Conservation (phyloP, 2,329 filamentous ascomycete species). For the Arthroderma sp. region DNA sequence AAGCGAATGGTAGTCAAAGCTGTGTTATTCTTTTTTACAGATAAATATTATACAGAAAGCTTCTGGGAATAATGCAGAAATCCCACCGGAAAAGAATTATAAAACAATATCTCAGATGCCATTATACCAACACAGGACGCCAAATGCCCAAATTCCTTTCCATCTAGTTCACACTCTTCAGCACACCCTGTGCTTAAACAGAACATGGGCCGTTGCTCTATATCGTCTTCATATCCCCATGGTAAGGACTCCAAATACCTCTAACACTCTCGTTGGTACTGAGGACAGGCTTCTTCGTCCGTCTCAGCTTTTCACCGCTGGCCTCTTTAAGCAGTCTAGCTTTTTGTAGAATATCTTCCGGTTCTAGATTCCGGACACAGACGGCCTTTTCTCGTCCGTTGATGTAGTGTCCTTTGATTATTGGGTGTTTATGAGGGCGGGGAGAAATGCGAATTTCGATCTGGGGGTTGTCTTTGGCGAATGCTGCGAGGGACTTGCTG, state of each 20-base stretch:
- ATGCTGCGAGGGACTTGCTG: conserved; percentile 58
- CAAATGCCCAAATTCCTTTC: background rate
- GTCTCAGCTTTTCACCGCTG: conserved; percentile 38
- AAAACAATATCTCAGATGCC: background rate
- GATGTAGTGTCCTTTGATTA: conserved; percentile 82
- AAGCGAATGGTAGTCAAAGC: too few species aligned
- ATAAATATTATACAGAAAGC: background rate
- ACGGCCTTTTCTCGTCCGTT: conserved; percentile 77
- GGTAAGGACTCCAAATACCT: conserved; percentile 53
- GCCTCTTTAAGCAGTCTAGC: conserved; percentile 37
- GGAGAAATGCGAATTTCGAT: conserved; percentile 89
- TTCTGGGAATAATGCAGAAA: conserved; percentile 2
- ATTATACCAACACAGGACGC: conserved; percentile 1
- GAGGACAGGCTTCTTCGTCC: conserved; percentile 44
- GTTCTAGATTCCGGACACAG: conserved; percentile 76
- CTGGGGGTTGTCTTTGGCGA: conserved; percentile 69
- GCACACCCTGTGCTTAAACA: too few species aligned
- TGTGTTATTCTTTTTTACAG: too few species aligned
- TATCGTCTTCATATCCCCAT: conserved; percentile 41
- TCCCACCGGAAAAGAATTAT: background rate
- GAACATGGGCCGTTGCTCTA: conserved; percentile 17
- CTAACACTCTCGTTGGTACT: conserved; percentile 52
- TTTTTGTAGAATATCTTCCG: conserved; percentile 70
- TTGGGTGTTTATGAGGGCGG: conserved; percentile 75
- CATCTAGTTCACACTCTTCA: background rate